Percentiles rank a stretch among this genome's conserved stretches.
Evolutionary conservation across 805 yeast species (phyloP).

Genomic region (Kodamaea sagamina): DNA sequence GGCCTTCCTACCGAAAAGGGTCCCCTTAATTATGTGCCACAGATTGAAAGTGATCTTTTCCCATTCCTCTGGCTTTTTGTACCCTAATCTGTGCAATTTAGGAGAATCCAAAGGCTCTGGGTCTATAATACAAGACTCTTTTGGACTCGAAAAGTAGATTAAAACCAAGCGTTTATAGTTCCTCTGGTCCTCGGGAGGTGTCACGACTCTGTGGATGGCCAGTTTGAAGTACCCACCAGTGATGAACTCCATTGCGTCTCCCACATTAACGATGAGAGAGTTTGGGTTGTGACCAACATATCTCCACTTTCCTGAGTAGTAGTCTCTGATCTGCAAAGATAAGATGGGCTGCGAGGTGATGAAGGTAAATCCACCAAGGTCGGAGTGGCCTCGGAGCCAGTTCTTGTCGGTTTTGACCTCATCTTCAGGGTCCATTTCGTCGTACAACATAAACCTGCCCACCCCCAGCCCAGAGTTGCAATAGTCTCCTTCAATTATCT

Average conservation of each 20-base stretch:
- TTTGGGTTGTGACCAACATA: slow-evolving; percentile 16
- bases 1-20: slow-evolving; percentile 13
- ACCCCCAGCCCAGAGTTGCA: slow-evolving; percentile 34
- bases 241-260: slow-evolving; percentile 18
- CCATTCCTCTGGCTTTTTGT: slow-evolving; percentile 14
- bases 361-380: slow-evolving; percentile 16
- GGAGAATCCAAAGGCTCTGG: slow-evolving; percentile 30
- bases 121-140: slow-evolving; percentile 22
- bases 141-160: slow-evolving; percentile 29
- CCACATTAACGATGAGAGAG: slow-evolving; percentile 16
- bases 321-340: slow-evolving; percentile 16
- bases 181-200: slow-evolving; percentile 30
- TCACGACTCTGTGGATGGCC: slow-evolving; percentile 29
- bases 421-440: slow-evolving; percentile 14
- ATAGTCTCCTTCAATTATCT: slow-evolving; percentile 29
- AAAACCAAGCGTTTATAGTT: slow-evolving; percentile 24
- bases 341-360: slow-evolving; percentile 16
- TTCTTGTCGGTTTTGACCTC: slow-evolving; percentile 12
- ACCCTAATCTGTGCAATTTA: slow-evolving; percentile 24
- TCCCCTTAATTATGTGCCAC: slow-evolving; percentile 16
- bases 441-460: slow-evolving; percentile 37
- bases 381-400: slow-evolving; percentile 17
- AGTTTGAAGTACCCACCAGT: slow-evolving; percentile 25
- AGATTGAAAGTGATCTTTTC: slow-evolving; percentile 13
- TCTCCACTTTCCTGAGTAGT: slow-evolving; percentile 16